Evolutionary conservation across 495 filamentous ascomycete species (phyloP), one percentile per base, ranked within the genome.

Genomic region (Penicillium silybi): DNA sequence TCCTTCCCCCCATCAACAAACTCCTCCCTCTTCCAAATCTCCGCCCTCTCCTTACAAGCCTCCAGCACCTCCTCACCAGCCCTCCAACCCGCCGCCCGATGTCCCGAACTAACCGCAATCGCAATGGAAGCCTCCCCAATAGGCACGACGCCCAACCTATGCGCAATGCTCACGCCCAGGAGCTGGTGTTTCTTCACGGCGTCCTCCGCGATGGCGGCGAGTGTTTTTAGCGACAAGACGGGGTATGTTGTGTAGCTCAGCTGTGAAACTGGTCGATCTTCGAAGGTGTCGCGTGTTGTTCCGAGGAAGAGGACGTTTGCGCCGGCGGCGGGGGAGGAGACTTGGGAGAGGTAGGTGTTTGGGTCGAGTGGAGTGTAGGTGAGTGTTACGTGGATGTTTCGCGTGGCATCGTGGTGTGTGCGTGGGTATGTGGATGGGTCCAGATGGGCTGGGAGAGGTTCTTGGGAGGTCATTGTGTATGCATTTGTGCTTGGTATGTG

Each of bases 21-120:
- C 62, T 89, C 86, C 77, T 98, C 93, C 63, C 81, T 74, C 73
- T 98, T 98, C 93, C 93, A 98, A 43, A 98, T 85, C 79, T 98
- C 93, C 37, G 87, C 87, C 52, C 77, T 80, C 60, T 79, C 82
- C 73, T 98, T 98, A 60, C 87, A 89, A 62, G 77, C 72, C 78
- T 97, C 92, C 57, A 98, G 71, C 35, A 90, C 85, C 73, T 92
- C 89, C 75, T 97, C 92, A 0, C 89, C 93, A 0, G 84, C 95
- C 57, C 73, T 72, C 92, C 92, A 98, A 34, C 89, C 93, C 39
- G 87, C 88, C 59, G 84, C 80, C n/a, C 93, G 80, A 77, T 98
- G 93, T 39, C 88, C 83, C 19, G 87, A 76, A 44, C 87, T 88
- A 13, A 97, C 89, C 8, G 90, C 89, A 65, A 98, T 90, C 52